Base-by-base conservation (phyloP, 179 eudicot species). In the Camellia oleifera region DNA sequence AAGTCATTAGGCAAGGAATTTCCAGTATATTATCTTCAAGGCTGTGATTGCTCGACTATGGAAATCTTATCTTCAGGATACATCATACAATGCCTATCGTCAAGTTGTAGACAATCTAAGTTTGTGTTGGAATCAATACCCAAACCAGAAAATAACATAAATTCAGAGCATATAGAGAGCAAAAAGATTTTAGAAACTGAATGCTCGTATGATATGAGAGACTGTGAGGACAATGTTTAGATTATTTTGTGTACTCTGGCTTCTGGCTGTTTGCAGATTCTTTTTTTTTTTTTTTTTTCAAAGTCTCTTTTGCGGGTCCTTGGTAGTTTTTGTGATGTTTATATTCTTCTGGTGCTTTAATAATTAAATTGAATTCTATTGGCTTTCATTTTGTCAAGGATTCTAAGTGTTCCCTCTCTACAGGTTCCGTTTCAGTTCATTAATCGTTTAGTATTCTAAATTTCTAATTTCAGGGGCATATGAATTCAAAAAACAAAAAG, bases 381-480 rank as follows among this genome's bases (percentile, higher is more conserved):
- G 65, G 17, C 23, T 53, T 12, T 15, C 32, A 12, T 32, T 40
- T 52, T 60, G n/a, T 14, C 50, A 44, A 68, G 72, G 0, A 68
- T 40, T 2, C 23, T 20, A 74, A 10, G 53, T 32, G 32, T 12
- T 76, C 52, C 20, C 44, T 66, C 62, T 32, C 63, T 32, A 40
- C 20, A 61, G 60, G 4, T 26, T 40, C 10, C 23, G 58, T 80
- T 17, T 72, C 45, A 26, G 53, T 23, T 45, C 8, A 7, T 45
- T 57, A 50, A 72, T 14, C 2, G 11, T 77, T 66, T 26, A 4
- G 52, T 40, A 7, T 76, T 80, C 13, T 32, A 32, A 32, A 32
- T 32, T 0, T 32, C 32, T 75, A 80, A 63, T 72, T 72, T 45
- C 85, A 92, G 93, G 92, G 85, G 44, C 84, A 80, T 84, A 84